Evolutionary conservation across 129 eudicot species (phyloP).

Genomic region (Lactuca saligna): DNA sequence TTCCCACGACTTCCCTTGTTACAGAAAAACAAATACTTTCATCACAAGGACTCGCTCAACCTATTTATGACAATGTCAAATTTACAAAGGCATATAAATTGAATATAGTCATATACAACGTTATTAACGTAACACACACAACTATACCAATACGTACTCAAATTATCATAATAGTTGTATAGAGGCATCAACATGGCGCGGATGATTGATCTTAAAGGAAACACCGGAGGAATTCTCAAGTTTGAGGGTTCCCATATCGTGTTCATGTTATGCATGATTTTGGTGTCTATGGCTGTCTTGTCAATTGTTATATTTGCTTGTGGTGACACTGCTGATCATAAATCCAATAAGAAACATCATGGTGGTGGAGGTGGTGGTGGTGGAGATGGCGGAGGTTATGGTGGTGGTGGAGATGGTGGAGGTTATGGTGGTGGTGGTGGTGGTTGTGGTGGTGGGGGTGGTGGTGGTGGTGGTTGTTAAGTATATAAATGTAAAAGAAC

Average conservation of each 20-base stretch:
- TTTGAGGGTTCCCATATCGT: conserved; percentile 26
- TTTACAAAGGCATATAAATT: neutral
- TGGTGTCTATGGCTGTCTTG: conserved; percentile 23
- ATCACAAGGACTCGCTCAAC: neutral
- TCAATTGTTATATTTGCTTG: conserved; percentile 30
- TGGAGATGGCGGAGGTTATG: conserved; percentile 3
- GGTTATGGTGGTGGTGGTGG: too few relatives aligned
- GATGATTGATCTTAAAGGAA: neutral
- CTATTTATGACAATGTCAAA: neutral
- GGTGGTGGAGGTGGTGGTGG: conserved; percentile 23
- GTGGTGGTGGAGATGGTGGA: neutral
- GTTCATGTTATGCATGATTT: conserved; percentile 27
- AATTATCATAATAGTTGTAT: too few relatives aligned
- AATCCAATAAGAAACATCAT: neutral
- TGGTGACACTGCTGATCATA: conserved; percentile 2
- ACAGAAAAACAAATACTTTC: neutral
- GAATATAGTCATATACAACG: neutral
- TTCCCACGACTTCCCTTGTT: too few relatives aligned
- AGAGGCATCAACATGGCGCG: conserved; percentile 4
- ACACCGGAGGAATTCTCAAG: conserved; percentile 1
- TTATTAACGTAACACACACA: too few relatives aligned
- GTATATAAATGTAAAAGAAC: neutral
- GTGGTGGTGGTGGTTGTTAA: neutral
- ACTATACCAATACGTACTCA: neutral
- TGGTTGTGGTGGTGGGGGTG: too few relatives aligned